Evolutionary conservation across 805 yeast species (phyloP).

Genomic region (Suhomyces sp.): DNA sequence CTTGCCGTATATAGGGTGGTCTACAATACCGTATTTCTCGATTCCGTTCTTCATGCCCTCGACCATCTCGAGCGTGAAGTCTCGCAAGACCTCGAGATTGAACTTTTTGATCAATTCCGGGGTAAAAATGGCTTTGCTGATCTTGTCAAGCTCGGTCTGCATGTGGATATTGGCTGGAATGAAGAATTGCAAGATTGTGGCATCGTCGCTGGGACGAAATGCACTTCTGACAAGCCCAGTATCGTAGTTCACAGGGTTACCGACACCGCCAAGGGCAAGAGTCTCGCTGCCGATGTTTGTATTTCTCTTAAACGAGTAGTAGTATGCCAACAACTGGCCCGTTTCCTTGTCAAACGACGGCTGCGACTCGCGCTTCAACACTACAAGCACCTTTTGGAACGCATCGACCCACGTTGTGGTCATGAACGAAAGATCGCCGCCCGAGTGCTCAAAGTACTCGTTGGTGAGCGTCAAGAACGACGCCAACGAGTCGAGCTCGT

Average conservation of each 20-base stretch:
- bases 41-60: conserved; percentile 52
- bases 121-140: conserved; percentile 21
- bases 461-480: conserved; percentile 73
- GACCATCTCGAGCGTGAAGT: conserved; percentile 36
- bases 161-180: conserved; percentile 84
- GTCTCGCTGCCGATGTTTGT: conserved; percentile 82
- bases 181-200: conserved; percentile 73
- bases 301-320: conserved; percentile 67
- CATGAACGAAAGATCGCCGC: conserved; percentile 45
- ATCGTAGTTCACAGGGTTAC: conserved; percentile 73
- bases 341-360: conserved; percentile 54
- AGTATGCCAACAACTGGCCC: conserved; percentile 48
- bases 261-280: conserved; percentile 70
- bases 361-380: conserved; percentile 56
- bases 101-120: conserved; percentile 4
- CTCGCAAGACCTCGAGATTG: conserved; percentile 11
- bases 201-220: conserved; percentile 87
- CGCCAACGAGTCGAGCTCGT: conserved; percentile 83
- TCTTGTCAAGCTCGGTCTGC: conserved; percentile 55
- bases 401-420: conserved; percentile 58
- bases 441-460: conserved; percentile 60
- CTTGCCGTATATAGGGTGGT: conserved; percentile 66
- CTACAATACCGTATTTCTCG: conserved; percentile 58
- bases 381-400: conserved; percentile 45
- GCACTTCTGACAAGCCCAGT: conserved; percentile 79